Evolutionary conservation across 2,329 filamentous ascomycete genomes (phyloP), one percentile per base, ranked within the genome.

Genomic region (Phymatotrichopsis omnivora): DNA sequence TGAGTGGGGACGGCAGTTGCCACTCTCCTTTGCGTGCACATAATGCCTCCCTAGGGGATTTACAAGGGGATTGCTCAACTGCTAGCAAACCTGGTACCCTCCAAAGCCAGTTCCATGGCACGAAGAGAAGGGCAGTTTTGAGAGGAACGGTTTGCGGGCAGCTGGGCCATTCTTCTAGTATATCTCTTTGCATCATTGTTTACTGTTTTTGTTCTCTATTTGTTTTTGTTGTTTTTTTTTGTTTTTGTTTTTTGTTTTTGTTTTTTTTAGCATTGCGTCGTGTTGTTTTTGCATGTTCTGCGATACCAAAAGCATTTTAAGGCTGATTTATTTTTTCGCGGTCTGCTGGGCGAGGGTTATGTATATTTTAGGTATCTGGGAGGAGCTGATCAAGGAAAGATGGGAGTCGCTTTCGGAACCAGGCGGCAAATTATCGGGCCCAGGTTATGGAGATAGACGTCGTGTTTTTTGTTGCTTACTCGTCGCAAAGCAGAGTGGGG

Each of bases 361-460:
- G 37, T 36, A 32, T 19, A 47, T 8, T 37, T 27, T 32, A 56
- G 55, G 36, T 57, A 57, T 42, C 42, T 47, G 48, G 55, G 55
- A 25, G 55, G 55, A 22, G 55, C 55, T 22, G 45, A 57, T 37
- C 55, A 57, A 34, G 55, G 53, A 14, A 57, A 54, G n/a, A 55
- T 56, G 45, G 51, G 53, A 14, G 55, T 56, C 22, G 27, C 55
- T 2, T 56, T 57, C 42, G 55, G 54, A 20, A 49, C 47, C 16
- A 45, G 54, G 36, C 52, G 56, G 20, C 56, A 56, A 42, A 55
- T 57, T 43, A 56, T 57, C 25, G 54, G 56, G 12, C 56, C 56
- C n/a, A 54, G 55, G 14, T 30, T 36, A 8, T 29, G 35, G 32
- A 47, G 38, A 28, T 51, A 40, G 23, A 24, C 42, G 19, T 35